A percentile compares a stretch with the other conserved stretches of the same genome.
Evolutionary conservation across 2,329 filamentous ascomycete genomes (phyloP).

Genomic region (Cercospora sp.): DNA sequence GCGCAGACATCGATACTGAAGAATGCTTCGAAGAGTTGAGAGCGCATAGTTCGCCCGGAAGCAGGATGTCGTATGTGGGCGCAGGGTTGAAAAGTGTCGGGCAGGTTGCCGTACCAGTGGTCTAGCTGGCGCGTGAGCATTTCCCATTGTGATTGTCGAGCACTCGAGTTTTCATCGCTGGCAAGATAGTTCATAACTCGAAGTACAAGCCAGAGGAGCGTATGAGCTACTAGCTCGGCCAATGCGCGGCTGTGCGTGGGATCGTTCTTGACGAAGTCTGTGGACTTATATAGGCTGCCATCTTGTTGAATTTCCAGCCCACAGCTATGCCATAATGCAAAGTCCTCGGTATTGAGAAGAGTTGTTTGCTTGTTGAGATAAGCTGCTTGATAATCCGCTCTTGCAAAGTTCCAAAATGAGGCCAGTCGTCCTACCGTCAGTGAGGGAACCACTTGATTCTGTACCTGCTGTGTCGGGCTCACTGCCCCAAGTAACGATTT

Average conservation of each 20-base stretch:
- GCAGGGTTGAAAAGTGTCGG: conserved; percentile 61
- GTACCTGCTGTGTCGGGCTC: conserved; percentile 30
- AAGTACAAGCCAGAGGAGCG: conserved; percentile 63
- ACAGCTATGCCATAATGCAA: conserved; percentile 62
- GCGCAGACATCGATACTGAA: conserved; percentile 64
- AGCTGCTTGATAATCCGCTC: conserved; percentile 43
- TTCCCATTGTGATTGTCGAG: conserved; percentile 49
- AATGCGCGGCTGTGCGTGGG: conserved; percentile 33
- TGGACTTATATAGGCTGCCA: conserved; percentile 48
- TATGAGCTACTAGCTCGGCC: conserved; percentile 56
- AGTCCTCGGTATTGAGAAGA: conserved; percentile 61
- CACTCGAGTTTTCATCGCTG: conserved; percentile 49
- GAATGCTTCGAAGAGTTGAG: conserved; percentile 56
- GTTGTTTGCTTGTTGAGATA: conserved; percentile 61
- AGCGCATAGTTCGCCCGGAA: conserved; percentile 14
- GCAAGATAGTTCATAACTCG: conserved; percentile 65
- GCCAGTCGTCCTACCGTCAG: conserved; percentile 59
- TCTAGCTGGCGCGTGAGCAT: conserved; percentile 59
- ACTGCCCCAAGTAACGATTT: conserved; percentile 59
- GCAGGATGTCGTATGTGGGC: conserved; percentile 42
- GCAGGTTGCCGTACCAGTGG: conserved; percentile 59
- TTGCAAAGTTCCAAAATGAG: conserved; percentile 68
- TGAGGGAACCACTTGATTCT: conserved; percentile 46
- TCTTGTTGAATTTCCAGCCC: conserved; percentile 58
- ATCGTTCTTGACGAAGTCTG: conserved; percentile 58